phyloP scores from a whole-genome alignment of 2,329 filamentous ascomycete genomes.

The Phialemonium atrogriseum region DNA sequence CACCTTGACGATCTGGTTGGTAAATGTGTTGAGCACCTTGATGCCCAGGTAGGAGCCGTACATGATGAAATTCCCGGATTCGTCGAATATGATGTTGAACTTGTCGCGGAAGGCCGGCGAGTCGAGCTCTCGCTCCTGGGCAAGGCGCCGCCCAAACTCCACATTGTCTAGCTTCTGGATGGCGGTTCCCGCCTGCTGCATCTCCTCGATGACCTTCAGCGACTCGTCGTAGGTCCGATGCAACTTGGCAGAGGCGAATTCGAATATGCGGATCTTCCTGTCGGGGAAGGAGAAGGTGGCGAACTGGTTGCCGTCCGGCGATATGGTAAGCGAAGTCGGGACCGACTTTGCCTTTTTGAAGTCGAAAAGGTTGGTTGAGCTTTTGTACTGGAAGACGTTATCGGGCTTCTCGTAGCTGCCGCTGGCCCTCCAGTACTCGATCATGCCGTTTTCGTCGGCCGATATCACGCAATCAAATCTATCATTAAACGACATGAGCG shows the following conservation, averaged over 20 bases:
- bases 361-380: constrained; percentile 86
- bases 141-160: constrained; percentile 84
- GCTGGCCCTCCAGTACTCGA: constrained; percentile 90
- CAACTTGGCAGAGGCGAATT: constrained; percentile 82
- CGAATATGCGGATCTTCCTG: constrained; percentile 85
- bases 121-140: constrained; percentile 80
- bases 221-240: constrained; percentile 94
- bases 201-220: constrained; percentile 76
- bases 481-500: constrained; percentile 84
- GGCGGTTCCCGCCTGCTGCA: constrained; percentile 89
- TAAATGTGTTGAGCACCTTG: constrained; percentile 93
- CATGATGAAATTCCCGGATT: constrained; percentile 89
- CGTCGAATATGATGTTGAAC: constrained; percentile 87
- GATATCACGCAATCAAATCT: constrained; percentile 85
- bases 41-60: constrained; percentile 89
- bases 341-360: constrained; percentile 93
- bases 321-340: constrained; percentile 74
- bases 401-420: constrained; percentile 82
- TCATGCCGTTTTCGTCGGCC: constrained; percentile 81
- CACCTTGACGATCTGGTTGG: constrained; percentile 83
- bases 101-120: constrained; percentile 57
- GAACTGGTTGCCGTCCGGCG: constrained; percentile 78
- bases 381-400: constrained; percentile 88
- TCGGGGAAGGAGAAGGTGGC: constrained; percentile 88
- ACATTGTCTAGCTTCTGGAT: constrained; percentile 76